Evolutionary conservation across 345 rosid genomes (phyloP), one percentile per base, ranked within the genome.

Genomic region (Capsella bursapastoris): DNA sequence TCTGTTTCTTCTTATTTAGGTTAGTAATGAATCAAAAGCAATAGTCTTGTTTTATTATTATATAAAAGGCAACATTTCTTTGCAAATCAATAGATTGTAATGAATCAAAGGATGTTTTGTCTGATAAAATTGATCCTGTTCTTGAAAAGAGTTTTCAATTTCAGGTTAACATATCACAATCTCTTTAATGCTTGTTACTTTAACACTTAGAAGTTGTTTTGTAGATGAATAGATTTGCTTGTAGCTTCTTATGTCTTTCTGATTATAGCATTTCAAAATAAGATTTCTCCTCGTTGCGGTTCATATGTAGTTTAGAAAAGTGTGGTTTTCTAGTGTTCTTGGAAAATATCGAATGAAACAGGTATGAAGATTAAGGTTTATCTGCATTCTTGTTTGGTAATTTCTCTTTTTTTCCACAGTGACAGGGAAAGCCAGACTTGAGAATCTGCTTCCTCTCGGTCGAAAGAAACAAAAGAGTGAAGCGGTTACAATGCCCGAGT

Each of bases 381-480:
- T 28, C 53, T 68, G 29, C 62, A 5, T 29, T 56, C 53, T 44
- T 43, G 14, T 11, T 32, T 57, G 34, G 34, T 0, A 10, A 47
- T 51, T 66, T 52, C 2, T 28, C 8, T 35, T 34, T 34, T 38
- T 57, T 44, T 25, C 29, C 28, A 37, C 34, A 62, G 49, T 18
- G 52, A 51, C 51, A 27, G 59, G 38, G 15, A 35, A 35, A 52
- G 13, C 4, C 2, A 1, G 40, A 51, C 11, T 15, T 59, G 58
- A 35, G 67, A 34, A 48, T 49, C 41, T 0, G 25, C 3, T 51
- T 18, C n/a, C 29, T 15, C 48, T 43, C 64, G 53, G 29, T 82
- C 27, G 28, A 38, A 67, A 40, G 74, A 81, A 69, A 63, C 66
- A 58, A 43, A 76, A 83, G 87, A 79, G 85, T 72, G 74, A 85